These are phyloP conservation scores for Dactylellina drechsleri DNA, from an alignment of 2,329 filamentous ascomycete genomes.

Conservation along the genomic window DNA sequence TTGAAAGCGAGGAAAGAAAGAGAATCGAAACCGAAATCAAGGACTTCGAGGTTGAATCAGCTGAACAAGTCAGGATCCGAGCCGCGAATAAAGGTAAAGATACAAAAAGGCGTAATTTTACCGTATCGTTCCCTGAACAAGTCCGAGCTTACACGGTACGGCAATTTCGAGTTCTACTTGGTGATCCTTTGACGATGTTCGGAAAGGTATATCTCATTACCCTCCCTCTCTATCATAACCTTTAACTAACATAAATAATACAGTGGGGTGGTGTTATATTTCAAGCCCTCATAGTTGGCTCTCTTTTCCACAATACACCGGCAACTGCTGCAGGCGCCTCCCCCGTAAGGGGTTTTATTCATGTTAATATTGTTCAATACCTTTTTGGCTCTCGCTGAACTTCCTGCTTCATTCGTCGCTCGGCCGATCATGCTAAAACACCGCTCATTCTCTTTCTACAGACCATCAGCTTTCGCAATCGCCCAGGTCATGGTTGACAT, in stretches of 20 bases:
- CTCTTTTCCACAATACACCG: constrained; percentile 68
- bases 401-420: constrained; percentile 70
- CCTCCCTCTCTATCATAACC: constrained; percentile 59
- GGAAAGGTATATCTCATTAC: constrained; percentile 67
- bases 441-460: constrained; percentile 76
- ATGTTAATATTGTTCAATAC: constrained; percentile 73
- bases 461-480: constrained; percentile 70
- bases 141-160: constrained; percentile 75
- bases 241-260: constrained; percentile 55
- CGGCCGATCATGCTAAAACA: constrained; percentile 76
- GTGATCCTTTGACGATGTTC: constrained; percentile 77
- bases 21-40: constrained; percentile 56
- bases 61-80: constrained; percentile 53
- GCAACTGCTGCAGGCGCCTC: constrained; percentile 67
- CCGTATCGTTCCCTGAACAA: constrained; percentile 77
- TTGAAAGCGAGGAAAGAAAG: constrained; percentile 50
- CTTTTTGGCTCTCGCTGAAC: constrained; percentile 70
- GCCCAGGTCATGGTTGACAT: constrained; percentile 70
- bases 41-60: constrained; percentile 48
- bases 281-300: constrained; percentile 77
- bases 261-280: constrained; percentile 71
- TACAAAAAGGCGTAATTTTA: constrained; percentile 60
- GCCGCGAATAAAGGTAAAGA: constrained; percentile 24
- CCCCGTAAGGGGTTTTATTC: constrained; percentile 71
- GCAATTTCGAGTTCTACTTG: constrained; percentile 80